phyloP scores from a whole-genome alignment of 495 filamentous ascomycete genomes.

The Trypethelium eluteriae region DNA sequence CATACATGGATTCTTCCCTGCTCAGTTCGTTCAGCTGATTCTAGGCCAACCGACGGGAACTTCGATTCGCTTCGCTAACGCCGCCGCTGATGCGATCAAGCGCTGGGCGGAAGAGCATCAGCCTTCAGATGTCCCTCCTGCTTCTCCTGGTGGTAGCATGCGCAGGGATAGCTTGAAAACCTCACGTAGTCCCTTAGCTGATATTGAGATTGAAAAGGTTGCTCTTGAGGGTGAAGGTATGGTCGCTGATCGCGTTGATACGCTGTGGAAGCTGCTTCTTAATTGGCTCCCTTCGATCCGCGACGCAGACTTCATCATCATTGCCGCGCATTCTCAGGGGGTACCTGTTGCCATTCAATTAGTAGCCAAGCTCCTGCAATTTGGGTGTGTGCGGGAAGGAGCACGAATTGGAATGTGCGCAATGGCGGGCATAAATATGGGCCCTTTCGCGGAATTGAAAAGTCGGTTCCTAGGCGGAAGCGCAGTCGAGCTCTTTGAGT shows the following conservation, averaged over 20 bases:
- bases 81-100: conserved; percentile 74
- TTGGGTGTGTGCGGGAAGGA: conserved; percentile 56
- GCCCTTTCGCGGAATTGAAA: conserved; percentile 81
- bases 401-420: conserved; percentile 74
- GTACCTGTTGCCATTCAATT: conserved; percentile 91
- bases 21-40: conserved; percentile 70
- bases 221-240: conserved; percentile 97
- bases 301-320: conserved; percentile 76
- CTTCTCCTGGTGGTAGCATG: neutral
- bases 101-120: conserved; percentile 60
- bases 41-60: conserved; percentile 94
- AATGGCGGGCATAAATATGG: conserved; percentile 92
- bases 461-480: conserved; percentile 78
- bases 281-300: conserved; percentile 93
- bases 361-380: conserved; percentile 80
- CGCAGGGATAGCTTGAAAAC: conserved; percentile 16
- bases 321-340: conserved; percentile 91
- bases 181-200: conserved; percentile 42
- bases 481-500: conserved; percentile 88
- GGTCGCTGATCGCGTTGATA: conserved; percentile 79
- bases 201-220: conserved; percentile 73
- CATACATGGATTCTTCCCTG: conserved; percentile 90
- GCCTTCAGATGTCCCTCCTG: conserved; percentile 1
- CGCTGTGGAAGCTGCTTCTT: conserved; percentile 85
- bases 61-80: conserved; percentile 84